Percentiles rank a stretch among this genome's conserved stretches.
These are phyloP conservation scores for Mortierella sp. DNA, from an alignment of 371 early-diverging fungal species.

Conservation along the genomic window DNA sequence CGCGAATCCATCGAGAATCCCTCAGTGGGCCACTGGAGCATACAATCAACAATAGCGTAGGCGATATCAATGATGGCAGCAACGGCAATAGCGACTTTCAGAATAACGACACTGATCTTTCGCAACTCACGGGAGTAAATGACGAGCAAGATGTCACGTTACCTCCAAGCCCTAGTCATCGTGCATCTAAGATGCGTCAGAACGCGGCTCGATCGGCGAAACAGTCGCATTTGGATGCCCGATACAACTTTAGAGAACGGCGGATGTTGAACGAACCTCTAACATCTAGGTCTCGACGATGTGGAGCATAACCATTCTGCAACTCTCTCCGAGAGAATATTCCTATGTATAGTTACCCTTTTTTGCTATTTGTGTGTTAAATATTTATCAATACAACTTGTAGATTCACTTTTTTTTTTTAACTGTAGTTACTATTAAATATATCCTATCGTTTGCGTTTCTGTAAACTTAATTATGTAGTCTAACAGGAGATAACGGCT, in stretches of 20 bases:
- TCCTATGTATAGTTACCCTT: neutral
- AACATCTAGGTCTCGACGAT: conserved; percentile 24
- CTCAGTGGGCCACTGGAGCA: conserved; percentile 4
- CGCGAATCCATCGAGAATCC: conserved; percentile 28
- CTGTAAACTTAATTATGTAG: no score
- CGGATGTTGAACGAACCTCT: conserved; percentile 40
- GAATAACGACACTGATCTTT: neutral
- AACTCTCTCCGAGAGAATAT: neutral
- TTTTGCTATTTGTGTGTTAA: neutral
- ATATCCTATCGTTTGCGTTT: no score
- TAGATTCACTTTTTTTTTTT: neutral
- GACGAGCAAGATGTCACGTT: neutral
- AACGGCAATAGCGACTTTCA: neutral
- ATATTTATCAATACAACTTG: neutral
- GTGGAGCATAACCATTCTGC: conserved; percentile 13
- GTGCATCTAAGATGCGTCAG: conserved; percentile 10
- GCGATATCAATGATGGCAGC: neutral
- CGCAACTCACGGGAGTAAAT: neutral
- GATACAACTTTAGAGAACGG: conserved; percentile 47
- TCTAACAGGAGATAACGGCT: no score
- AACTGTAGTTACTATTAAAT: no score
- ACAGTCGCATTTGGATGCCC: conserved; percentile 20
- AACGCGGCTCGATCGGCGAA: neutral
- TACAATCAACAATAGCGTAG: neutral
- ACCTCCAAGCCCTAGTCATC: conserved; percentile 10